Base-by-base conservation (phyloP, 129 eudicot species). In the Flaveria linearis region DNA sequence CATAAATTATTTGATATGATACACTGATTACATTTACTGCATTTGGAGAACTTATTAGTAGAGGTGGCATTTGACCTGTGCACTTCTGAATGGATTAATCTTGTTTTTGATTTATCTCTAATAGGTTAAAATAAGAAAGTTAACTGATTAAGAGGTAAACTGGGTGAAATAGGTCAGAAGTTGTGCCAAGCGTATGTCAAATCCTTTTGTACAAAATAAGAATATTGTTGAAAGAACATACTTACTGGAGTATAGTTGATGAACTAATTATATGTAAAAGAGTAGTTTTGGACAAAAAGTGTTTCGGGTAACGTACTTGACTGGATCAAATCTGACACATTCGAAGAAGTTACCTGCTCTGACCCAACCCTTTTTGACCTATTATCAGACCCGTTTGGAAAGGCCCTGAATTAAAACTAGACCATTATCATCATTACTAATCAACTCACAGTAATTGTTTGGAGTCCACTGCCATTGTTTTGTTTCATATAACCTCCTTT, bases 401-500 rank as follows among this genome's bases (percentile, higher is more conserved):
- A 9, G 36, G 9, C 5, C 52, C 53, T 15, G 28, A 26, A 13
- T 45, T 45, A 20, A 68, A 45, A 68, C 57, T 23, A 69, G 33
- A 47, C 74, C 42, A 47, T 23, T 45, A 47, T 69, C n/a, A 22
- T 58, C 26, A 23, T 11, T 58, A 23, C 15, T 20, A 3, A 13
- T 28, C 28, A 14, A 62, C 9, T 62, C 10, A 22, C 9, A n/a
- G 8, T 23, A 58, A 22, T 23, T 3, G 15, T 58, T 58, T 23
- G 36, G n/a, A 60, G 41, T 60, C n/a, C 39, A 9, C 65, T 36
- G 28, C 25, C 4, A 26, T 62, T 2, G 3, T 45, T 45, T 49
- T 76, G 73, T 9, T 76, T 49, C 16, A 49, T 62, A 41, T 73
- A 62, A 76, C 72, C 50, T 33, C 30, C 8, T 14, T 57, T 45